Percentiles rank a stretch among this genome's conserved stretches.
These are phyloP conservation scores for Poteriospumella lacustris DNA, from an alignment of 108 stramenopile species.

Conservation along the genomic window DNA sequence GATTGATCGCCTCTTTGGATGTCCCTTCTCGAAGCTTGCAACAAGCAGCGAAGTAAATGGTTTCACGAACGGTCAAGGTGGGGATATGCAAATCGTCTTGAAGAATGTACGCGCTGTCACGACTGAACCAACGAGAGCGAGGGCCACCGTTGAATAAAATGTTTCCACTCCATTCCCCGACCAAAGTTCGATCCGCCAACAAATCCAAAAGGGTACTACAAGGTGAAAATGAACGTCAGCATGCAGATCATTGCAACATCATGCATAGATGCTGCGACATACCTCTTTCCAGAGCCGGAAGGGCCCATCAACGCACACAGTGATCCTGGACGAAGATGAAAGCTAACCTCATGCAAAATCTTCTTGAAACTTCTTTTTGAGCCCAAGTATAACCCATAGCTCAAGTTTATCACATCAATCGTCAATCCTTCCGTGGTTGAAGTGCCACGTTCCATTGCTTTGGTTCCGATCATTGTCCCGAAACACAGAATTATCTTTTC, in stretches of 20 bases:
- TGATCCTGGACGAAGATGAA: neutral
- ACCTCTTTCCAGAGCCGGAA: constrained; percentile 29
- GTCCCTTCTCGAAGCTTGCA: constrained; percentile 1
- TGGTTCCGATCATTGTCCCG: too few species aligned
- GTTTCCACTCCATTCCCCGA: constrained; percentile 16
- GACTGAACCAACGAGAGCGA: constrained; percentile 1
- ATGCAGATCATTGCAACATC: neutral
- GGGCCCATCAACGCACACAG: constrained; percentile 28
- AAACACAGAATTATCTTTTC: too few species aligned
- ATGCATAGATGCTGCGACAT: neutral
- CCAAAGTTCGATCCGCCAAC: neutral
- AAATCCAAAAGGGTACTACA: constrained; percentile 11
- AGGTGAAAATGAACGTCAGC: neutral
- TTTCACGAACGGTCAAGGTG: constrained; percentile 37
- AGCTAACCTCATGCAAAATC: neutral
- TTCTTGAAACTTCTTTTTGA: neutral
- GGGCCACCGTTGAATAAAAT: constrained; percentile 1
- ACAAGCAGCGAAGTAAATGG: constrained; percentile 36
- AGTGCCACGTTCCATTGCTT: too few species aligned
- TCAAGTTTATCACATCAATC: neutral
- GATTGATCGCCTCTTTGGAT: neutral
- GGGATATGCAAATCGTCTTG: constrained; percentile 41
- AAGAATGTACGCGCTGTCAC: constrained; percentile 23
- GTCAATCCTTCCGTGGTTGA: too few species aligned
- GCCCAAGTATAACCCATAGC: neutral